Conservation (phyloP, 768 basidiomycete genomes). For the Rubroboletus pulcherrimus region DNA sequence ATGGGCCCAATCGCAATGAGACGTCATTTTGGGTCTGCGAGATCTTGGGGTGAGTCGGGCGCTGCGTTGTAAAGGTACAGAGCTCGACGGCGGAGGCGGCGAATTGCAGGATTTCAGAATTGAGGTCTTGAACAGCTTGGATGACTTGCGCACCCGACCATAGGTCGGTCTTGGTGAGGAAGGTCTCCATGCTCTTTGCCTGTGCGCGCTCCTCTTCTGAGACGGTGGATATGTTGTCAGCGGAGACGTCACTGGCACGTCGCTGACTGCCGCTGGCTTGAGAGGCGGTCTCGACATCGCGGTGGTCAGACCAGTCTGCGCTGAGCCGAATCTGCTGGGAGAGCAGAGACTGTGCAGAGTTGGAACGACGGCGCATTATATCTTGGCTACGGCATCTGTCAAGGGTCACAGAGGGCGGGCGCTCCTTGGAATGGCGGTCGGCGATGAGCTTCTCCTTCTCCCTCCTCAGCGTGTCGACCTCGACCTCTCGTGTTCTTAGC, state of each 20-base stretch:
- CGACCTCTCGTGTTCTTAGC: slow-evolving; percentile 53
- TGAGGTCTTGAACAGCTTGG: slow-evolving; percentile 75
- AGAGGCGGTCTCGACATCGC: slow-evolving; percentile 13
- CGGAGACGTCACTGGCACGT: slow-evolving; percentile 8
- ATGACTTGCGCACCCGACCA: slow-evolving; percentile 79
- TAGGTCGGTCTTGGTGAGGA: slow-evolving; percentile 67
- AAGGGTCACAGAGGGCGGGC: slow-evolving; percentile 21
- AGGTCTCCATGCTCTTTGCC: slow-evolving; percentile 55
- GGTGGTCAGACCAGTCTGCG: slow-evolving; percentile 32
- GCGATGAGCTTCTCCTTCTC: slow-evolving; percentile 32
- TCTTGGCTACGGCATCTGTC: slow-evolving; percentile 30
- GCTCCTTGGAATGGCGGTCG: slow-evolving; percentile 21
- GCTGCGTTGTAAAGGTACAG: slow-evolving; percentile 48
- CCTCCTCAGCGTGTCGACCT: slow-evolving; percentile 52
- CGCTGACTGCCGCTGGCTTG: slow-evolving; percentile 15
- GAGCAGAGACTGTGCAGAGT: slow-evolving; percentile 28
- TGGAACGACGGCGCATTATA: slow-evolving; percentile 25
- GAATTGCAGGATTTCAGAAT: slow-evolving; percentile 77
- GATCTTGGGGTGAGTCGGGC: slow-evolving; percentile 38
- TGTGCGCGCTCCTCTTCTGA: slow-evolving; percentile 57
- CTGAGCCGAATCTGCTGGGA: slow-evolving; percentile 32
- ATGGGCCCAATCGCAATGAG: slow-evolving; percentile 57
- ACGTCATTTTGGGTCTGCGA: slow-evolving; percentile 58
- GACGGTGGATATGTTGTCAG: slow-evolving; percentile 30
- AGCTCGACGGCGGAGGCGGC: slow-evolving; percentile 72